Evolutionary conservation across 345 rosid genomes (phyloP).

Genomic region (Populus deltoides): DNA sequence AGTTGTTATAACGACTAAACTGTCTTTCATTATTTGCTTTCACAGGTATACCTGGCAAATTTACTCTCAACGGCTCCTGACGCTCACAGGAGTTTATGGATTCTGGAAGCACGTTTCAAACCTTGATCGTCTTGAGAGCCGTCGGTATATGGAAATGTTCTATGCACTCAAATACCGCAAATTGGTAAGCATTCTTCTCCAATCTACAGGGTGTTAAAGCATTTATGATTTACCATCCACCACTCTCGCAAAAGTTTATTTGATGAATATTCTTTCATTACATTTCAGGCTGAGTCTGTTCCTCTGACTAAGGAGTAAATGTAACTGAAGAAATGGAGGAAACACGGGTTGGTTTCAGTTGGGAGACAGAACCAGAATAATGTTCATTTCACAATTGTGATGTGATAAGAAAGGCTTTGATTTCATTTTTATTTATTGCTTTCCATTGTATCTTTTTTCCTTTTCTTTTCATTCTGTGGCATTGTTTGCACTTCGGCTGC

Average conservation of each 20-base stretch:
- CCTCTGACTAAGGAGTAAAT: slow-evolving; percentile 47
- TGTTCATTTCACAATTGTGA: slow-evolving; percentile 18
- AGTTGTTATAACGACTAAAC: not conserved
- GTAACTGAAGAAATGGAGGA: not conserved
- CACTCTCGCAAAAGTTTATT: not conserved
- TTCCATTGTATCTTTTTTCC: not conserved
- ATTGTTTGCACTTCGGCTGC: slow-evolving; percentile 10
- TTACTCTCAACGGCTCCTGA: slow-evolving; percentile 78
- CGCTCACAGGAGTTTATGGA: slow-evolving; percentile 83
- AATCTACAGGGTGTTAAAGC: not conserved
- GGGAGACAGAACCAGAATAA: slow-evolving; percentile 21
- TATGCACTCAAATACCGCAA: slow-evolving; percentile 76
- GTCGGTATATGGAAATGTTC: slow-evolving; percentile 92
- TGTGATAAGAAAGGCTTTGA: slow-evolving; percentile 10
- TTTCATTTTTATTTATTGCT: not conserved
- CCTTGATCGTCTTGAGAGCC: slow-evolving; percentile 83
- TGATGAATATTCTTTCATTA: not conserved
- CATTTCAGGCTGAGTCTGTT: slow-evolving; percentile 74
- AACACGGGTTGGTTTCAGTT: not conserved
- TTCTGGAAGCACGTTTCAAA: slow-evolving; percentile 96
- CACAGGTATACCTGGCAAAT: slow-evolving; percentile 87
- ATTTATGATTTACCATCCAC: not conserved
- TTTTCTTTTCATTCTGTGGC: slow-evolving; percentile 1
- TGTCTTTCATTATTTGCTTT: not conserved
- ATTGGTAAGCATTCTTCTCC: slow-evolving; percentile 43